phyloP scores from a whole-genome alignment of 176 grass and related monocot species.

The Eleusine indica region DNA sequence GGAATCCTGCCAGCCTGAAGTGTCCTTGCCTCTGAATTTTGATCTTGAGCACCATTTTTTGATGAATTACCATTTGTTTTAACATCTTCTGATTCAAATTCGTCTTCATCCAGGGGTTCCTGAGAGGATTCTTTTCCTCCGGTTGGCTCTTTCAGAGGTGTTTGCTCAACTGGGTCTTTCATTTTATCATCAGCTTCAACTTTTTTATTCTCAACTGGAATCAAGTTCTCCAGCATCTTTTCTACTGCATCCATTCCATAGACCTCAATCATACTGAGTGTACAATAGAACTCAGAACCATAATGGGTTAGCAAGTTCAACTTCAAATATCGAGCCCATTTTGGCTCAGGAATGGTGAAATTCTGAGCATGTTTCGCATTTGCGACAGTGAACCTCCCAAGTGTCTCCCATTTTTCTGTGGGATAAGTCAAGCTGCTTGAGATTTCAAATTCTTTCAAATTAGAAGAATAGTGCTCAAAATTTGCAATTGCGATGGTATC shows the following conservation, averaged over 20 bases:
- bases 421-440: constrained; percentile 81
- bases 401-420: constrained; percentile 76
- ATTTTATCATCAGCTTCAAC: constrained; percentile 62
- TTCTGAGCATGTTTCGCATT: constrained; percentile 78
- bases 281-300: constrained; percentile 94
- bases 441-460: constrained; percentile 85
- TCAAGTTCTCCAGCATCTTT: constrained; percentile 94
- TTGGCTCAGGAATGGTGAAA: constrained; percentile 73
- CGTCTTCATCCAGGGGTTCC: constrained; percentile 53
- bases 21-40: constrained; percentile 51
- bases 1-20: constrained; percentile 85
- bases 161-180: constrained; percentile 52
- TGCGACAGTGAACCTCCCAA: constrained; percentile 73
- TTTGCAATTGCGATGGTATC: constrained; percentile 83
- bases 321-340: constrained; percentile 92
- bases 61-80: constrained; percentile 52
- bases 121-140: constrained; percentile 52
- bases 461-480: constrained; percentile 96
- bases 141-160: constrained; percentile 40
- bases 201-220: constrained; percentile 76
- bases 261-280: constrained; percentile 86
- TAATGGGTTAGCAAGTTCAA: constrained; percentile 89
- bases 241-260: constrained; percentile 98
- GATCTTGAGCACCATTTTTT: constrained; percentile 55
- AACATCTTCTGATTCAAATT: constrained; percentile 57